A percentile compares a stretch with the other conserved stretches of the same genome.
phyloP scores from a whole-genome alignment of 345 rosid genomes.

The thale cress (Arabidopsis thaliana) region TAIR10.1 NC_003070.9:11606501-11607000 shows the following conservation, averaged over 20 bases:
- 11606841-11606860: constrained; percentile 98
- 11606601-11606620: not conserved
- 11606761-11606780: constrained; percentile 20
- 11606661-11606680: not conserved
- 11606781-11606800: not conserved
- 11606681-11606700: not conserved
- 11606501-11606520: not conserved
- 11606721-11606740: constrained; percentile 99
- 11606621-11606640: constrained; percentile 6
- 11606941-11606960: not conserved
- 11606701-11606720: constrained; percentile 63
- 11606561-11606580: not conserved
- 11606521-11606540: not conserved
- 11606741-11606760: constrained; percentile 98
- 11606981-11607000: not conserved
- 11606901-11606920: constrained; percentile 94
- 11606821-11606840: not conserved
- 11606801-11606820: not conserved
- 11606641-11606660: not conserved
- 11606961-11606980: not conserved
- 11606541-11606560: constrained; percentile 21
- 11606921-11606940: constrained; percentile 89
- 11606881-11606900: constrained; percentile 99
- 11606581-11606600: too few relatives aligned
- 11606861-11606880: constrained; percentile 93